A percentile compares a stretch with the other conserved stretches of the same genome.
Conservation (phyloP, 371 early-diverging fungal genomes). For the Entomophthora muscae region DNA sequence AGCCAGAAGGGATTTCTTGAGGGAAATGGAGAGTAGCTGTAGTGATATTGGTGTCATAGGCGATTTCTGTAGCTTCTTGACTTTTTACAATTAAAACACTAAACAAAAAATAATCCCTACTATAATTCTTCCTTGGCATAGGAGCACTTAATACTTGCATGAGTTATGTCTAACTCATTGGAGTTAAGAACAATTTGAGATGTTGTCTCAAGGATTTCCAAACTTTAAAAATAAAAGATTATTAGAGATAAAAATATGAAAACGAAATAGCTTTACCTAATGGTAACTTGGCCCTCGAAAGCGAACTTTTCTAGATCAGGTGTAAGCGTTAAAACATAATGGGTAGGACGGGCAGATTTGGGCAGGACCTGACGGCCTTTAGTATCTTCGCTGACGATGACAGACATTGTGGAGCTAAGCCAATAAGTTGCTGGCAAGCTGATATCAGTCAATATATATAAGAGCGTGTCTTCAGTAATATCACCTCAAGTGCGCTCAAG, state of each 20-base stretch:
- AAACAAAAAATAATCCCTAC: neutral
- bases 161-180: neutral
- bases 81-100: neutral
- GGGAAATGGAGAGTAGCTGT: constrained; percentile 4
- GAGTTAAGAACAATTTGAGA: neutral
- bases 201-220: neutral
- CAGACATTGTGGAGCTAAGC: neutral
- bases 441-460: too few relatives aligned
- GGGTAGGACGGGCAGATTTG: constrained; percentile 40
- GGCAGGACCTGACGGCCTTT: constrained; percentile 44
- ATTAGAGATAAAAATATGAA: neutral
- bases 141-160: neutral
- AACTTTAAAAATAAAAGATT: neutral
- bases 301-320: constrained; percentile 48
- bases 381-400: neutral
- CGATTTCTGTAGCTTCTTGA: neutral
- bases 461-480: too few relatives aligned
- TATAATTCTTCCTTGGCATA: neutral
- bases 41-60: neutral
- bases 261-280: constrained; percentile 13
- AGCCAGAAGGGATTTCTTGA: constrained; percentile 21
- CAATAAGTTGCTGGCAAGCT: too few relatives aligned
- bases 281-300: constrained; percentile 38
- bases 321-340: constrained; percentile 50
- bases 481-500: too few relatives aligned